Conservation (phyloP, 2,329 filamentous ascomycete genomes). For the Fusarium pininemorale region DNA sequence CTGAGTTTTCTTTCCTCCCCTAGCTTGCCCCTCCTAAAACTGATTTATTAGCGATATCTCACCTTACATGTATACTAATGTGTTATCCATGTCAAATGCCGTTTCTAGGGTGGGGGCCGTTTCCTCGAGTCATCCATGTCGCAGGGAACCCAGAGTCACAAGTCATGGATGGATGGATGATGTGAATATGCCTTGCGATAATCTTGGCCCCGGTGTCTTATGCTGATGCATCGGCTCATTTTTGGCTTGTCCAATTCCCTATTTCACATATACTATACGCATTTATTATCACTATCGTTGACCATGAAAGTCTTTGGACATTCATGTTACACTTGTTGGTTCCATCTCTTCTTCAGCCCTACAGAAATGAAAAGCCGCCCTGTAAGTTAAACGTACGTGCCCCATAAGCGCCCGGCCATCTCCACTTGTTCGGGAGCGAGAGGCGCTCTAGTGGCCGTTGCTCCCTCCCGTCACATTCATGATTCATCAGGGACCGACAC, state of each 20-base stretch:
- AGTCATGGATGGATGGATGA: background rate
- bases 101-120: slow-evolving; percentile 16
- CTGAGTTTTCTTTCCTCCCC: too few species aligned
- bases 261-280: background rate
- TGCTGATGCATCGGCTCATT: background rate
- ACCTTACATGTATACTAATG: background rate
- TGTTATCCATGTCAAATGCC: background rate
- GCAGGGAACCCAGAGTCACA: background rate
- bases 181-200: slow-evolving; percentile 14
- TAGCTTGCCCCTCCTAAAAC: background rate
- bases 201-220: background rate
- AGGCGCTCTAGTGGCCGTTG: background rate
- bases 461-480: background rate
- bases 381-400: background rate
- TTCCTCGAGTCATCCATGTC: slow-evolving; percentile 8
- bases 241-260: background rate
- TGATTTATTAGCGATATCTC: background rate
- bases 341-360: slow-evolving; percentile 16
- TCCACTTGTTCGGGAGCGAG: slow-evolving; percentile 1
- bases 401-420: slow-evolving; percentile 1
- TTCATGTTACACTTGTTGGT: background rate
- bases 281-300: background rate
- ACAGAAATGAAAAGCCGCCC: slow-evolving; percentile 2
- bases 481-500: background rate
- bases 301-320: background rate